phyloP scores from a whole-genome alignment of 768 basidiomycete species.

The Termitomyces sp. region DNA sequence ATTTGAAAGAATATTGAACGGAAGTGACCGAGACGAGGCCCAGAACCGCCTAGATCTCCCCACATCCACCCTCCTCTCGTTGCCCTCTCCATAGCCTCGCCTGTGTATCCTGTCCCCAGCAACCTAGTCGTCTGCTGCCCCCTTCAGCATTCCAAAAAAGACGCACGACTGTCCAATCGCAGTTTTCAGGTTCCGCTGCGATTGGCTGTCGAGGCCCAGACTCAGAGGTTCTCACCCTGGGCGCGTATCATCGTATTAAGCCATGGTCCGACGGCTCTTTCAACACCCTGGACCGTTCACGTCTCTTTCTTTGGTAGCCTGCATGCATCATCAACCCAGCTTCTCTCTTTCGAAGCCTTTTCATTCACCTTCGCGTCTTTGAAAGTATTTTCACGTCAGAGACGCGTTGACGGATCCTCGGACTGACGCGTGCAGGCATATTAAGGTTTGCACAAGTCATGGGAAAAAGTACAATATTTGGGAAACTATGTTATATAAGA shows the following conservation, averaged over 20 bases:
- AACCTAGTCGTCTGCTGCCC: background rate
- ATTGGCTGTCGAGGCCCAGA: background rate
- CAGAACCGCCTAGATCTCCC: conserved; percentile 1
- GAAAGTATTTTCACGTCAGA: background rate
- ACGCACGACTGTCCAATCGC: background rate
- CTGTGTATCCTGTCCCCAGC: background rate
- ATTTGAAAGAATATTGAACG: conserved; percentile 1
- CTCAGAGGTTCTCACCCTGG: background rate
- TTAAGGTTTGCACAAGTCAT: background rate
- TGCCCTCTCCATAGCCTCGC: too few species aligned
- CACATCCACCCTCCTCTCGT: background rate
- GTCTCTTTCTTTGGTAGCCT: background rate
- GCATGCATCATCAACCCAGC: background rate
- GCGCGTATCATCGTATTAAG: background rate
- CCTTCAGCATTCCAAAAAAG: background rate
- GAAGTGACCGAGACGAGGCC: conserved; percentile 13
- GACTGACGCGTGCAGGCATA: background rate
- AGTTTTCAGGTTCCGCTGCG: background rate
- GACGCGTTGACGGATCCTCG: background rate
- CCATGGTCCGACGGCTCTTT: background rate
- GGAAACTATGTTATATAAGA: background rate
- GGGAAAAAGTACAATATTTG: background rate
- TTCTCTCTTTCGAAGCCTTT: background rate
- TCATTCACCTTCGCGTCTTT: background rate
- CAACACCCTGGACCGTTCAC: background rate